phyloP scores from a whole-genome alignment of 23 red algal genomes.

The Agarophyton chilense region DNA sequence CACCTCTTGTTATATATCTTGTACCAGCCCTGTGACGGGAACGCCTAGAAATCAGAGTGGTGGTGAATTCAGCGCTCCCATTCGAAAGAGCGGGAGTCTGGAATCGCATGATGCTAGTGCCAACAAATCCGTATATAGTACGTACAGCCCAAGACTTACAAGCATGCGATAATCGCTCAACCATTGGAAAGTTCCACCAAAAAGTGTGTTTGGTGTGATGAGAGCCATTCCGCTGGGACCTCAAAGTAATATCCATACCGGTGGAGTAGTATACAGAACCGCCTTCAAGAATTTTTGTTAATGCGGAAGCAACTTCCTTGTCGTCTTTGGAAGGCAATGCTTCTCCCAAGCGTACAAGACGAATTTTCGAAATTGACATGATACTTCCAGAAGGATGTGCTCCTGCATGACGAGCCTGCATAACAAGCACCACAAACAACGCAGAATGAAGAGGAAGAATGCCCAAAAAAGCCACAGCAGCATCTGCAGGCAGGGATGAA shows the following conservation, averaged over 20 bases:
- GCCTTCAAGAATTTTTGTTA: conserved; percentile 86
- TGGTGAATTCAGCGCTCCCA: conserved; percentile 44
- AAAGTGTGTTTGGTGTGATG: conserved; percentile 49
- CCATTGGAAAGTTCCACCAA: conserved; percentile 94
- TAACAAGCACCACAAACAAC: conserved; percentile 67
- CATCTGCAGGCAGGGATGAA: conserved; percentile 64
- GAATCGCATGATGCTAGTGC: conserved; percentile 64
- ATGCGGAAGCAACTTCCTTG: conserved; percentile 53
- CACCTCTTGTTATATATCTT: conserved; percentile 86
- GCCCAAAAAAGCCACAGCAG: conserved; percentile 75
- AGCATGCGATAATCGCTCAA: conserved; percentile 17
- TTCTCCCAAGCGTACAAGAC: conserved; percentile 58
- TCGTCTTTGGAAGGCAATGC: conserved; percentile 61
- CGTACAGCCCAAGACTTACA: conserved; percentile 57
- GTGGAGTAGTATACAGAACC: conserved; percentile 81
- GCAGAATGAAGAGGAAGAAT: conserved; percentile 71
- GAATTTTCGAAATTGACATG: conserved; percentile 56
- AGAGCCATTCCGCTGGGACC: conserved; percentile 15
- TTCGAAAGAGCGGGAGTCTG: conserved; percentile 14
- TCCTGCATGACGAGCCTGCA: conserved; percentile 63
- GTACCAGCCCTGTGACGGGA: conserved; percentile 84
- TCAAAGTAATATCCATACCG: conserved; percentile 65
- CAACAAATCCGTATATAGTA: conserved; percentile 84
- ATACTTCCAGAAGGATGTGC: conserved; percentile 53
- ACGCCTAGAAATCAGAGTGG: conserved; percentile 78